Evolutionary conservation across 208 protist genomes (phyloP).

Genomic region (Herpetomonas samuelpessoai): DNA sequence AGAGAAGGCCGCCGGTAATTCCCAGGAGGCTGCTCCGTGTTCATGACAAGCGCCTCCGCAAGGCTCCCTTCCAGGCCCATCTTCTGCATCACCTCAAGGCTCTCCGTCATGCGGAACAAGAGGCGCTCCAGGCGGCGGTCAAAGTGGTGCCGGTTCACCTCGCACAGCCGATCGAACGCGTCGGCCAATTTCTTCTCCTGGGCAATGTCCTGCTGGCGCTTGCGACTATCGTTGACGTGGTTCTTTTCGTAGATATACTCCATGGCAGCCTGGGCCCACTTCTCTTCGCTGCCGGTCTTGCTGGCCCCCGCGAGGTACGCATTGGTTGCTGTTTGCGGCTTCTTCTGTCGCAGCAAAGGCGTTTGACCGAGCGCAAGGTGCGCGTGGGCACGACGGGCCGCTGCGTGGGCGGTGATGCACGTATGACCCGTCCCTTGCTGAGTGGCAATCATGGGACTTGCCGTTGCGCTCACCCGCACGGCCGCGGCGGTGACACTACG

Average conservation of each 20-base stretch:
- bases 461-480: too few relatives aligned
- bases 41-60: conserved; percentile 70
- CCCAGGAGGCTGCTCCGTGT: conserved; percentile 71
- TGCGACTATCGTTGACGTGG: conserved; percentile 74
- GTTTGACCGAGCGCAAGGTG: not conserved
- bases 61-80: conserved; percentile 42
- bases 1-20: conserved; percentile 65
- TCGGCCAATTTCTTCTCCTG: conserved; percentile 53
- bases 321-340: conserved; percentile 49
- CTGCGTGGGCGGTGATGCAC: too few relatives aligned
- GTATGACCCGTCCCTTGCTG: too few relatives aligned
- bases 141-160: conserved; percentile 45
- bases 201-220: conserved; percentile 76
- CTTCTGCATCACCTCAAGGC: conserved; percentile 56
- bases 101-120: conserved; percentile 56
- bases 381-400: too few relatives aligned
- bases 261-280: conserved; percentile 86
- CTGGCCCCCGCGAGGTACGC: conserved; percentile 68
- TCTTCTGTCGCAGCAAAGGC: conserved; percentile 39
- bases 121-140: conserved; percentile 50
- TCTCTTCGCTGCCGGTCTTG: conserved; percentile 81
- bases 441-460: too few relatives aligned
- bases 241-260: conserved; percentile 89
- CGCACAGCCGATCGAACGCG: conserved; percentile 74
- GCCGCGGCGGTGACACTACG: too few relatives aligned